Evolutionary conservation across 495 filamentous ascomycete species (phyloP).

Genomic region (Hypoxylon cercidicola): DNA sequence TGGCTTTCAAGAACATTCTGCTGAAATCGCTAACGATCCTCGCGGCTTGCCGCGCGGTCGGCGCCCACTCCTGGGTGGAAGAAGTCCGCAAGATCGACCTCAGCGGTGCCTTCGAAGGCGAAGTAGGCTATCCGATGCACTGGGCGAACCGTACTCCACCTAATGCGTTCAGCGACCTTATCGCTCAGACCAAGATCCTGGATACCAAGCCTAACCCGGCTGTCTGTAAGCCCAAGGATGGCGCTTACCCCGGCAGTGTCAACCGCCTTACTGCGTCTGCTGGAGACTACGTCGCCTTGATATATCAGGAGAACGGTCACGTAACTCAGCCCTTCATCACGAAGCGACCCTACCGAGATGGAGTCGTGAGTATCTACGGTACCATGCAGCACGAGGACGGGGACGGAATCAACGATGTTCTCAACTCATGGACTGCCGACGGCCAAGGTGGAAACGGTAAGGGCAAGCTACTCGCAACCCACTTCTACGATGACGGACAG

Average conservation of each 20-base stretch:
- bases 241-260: conserved; percentile 61
- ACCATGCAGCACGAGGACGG: conserved; percentile 64
- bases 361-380: conserved; percentile 84
- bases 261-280: conserved; percentile 73
- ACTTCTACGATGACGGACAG: conserved; percentile 83
- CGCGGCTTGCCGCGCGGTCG: conserved; percentile 50
- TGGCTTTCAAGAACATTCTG: conserved; percentile 20
- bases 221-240: conserved; percentile 60
- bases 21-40: conserved; percentile 44
- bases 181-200: conserved; percentile 51
- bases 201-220: conserved; percentile 51
- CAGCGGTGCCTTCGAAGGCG: conserved; percentile 78
- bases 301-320: conserved; percentile 89
- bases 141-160: conserved; percentile 63
- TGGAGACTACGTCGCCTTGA: conserved; percentile 75
- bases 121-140: conserved; percentile 73
- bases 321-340: conserved; percentile 72
- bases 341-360: conserved; percentile 72
- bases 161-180: conserved; percentile 56
- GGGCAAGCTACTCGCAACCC: conserved; percentile 75
- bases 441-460: conserved; percentile 80
- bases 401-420: conserved; percentile 74
- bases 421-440: conserved; percentile 76
- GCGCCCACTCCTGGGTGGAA: conserved; percentile 84
- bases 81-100: conserved; percentile 72